Percentiles rank a stretch among this genome's conserved stretches.
Evolutionary conservation across 2,329 filamentous ascomycete species (phyloP).

Genomic region (Colletotrichum plurivorum): DNA sequence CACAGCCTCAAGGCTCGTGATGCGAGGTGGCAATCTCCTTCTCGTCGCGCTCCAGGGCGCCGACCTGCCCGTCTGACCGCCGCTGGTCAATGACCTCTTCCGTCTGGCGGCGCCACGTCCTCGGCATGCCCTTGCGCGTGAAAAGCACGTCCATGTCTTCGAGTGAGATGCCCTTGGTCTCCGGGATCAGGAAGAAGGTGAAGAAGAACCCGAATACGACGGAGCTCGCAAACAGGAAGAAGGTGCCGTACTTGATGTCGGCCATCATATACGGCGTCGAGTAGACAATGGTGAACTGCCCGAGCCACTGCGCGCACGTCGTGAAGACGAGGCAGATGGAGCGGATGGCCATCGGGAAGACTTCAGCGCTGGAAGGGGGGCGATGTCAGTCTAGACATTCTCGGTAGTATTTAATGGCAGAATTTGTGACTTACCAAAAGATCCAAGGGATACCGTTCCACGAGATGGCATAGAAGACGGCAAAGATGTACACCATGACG

Average conservation of each 20-base stretch:
- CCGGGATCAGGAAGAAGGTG: conserved; percentile 42
- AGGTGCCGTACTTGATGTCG: conserved; percentile 55
- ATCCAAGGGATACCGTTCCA: conserved; percentile 48
- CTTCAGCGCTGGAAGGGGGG: conserved; percentile 20
- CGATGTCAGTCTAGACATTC: conserved; percentile 53
- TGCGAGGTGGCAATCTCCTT: conserved; percentile 11
- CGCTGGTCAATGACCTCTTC: conserved; percentile 42
- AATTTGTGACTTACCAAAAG: conserved; percentile 32
- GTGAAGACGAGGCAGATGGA: conserved; percentile 45
- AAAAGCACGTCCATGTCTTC: conserved; percentile 49
- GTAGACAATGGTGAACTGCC: conserved; percentile 46
- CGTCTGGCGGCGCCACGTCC: conserved; percentile 9
- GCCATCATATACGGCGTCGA: conserved; percentile 47
- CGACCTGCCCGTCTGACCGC: conserved; percentile 38
- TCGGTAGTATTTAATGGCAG: too few species aligned
- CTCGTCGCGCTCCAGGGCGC: conserved; percentile 1
- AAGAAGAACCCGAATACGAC: conserved; percentile 55
- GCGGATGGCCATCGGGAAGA: conserved; percentile 43
- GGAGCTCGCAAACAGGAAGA: conserved; percentile 60
- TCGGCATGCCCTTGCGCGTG: conserved; percentile 20
- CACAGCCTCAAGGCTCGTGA: conserved; percentile 1
- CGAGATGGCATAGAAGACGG: conserved; percentile 43
- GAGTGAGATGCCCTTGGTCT: conserved; percentile 45
- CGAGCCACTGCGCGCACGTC: conserved; percentile 47
- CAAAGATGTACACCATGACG: conserved; percentile 46